A percentile compares a stretch with the other conserved stretches of the same genome.
phyloP scores from a whole-genome alignment of 2,329 filamentous ascomycete genomes.

The Sporothrix globosa region DNA sequence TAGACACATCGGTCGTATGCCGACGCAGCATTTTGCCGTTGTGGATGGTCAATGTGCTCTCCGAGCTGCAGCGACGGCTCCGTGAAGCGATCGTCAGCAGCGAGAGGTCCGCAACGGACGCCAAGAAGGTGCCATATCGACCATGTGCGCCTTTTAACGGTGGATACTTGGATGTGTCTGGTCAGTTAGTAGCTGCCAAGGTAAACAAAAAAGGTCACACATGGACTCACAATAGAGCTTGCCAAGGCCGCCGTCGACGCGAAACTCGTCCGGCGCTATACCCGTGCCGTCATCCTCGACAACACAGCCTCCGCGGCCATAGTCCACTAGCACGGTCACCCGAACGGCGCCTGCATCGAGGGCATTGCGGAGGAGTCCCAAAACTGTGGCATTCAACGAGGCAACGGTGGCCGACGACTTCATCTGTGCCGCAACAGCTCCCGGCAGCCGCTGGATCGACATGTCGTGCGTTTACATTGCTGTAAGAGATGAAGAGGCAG shows the following conservation, averaged over 20 bases:
- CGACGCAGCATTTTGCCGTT: slow-evolving; percentile 68
- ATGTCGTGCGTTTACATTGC: slow-evolving; percentile 45
- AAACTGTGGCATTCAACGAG: slow-evolving; percentile 70
- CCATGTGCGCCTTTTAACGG: slow-evolving; percentile 60
- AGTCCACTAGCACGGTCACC: slow-evolving; percentile 73
- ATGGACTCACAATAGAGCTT: slow-evolving; percentile 68
- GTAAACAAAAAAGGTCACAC: not conserved
- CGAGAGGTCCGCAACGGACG: slow-evolving; percentile 75
- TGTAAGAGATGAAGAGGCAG: not conserved
- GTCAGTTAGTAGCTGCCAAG: not conserved
- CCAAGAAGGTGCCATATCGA: slow-evolving; percentile 72
- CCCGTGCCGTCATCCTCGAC: slow-evolving; percentile 86
- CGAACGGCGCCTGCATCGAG: slow-evolving; percentile 76
- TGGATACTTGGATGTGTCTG: slow-evolving; percentile 78
- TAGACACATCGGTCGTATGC: slow-evolving; percentile 61
- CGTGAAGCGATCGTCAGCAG: slow-evolving; percentile 76
- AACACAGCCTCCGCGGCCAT: slow-evolving; percentile 71
- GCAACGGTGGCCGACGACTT: slow-evolving; percentile 82
- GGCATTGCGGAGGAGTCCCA: slow-evolving; percentile 78
- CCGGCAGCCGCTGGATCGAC: slow-evolving; percentile 71
- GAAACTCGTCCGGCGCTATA: slow-evolving; percentile 74
- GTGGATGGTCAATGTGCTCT: slow-evolving; percentile 70
- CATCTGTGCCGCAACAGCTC: slow-evolving; percentile 74
- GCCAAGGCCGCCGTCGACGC: slow-evolving; percentile 68
- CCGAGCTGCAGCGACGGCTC: slow-evolving; percentile 61